phyloP scores from a whole-genome alignment of 2,329 filamentous ascomycete genomes.

The Scortechinia acanthostroma region DNA sequence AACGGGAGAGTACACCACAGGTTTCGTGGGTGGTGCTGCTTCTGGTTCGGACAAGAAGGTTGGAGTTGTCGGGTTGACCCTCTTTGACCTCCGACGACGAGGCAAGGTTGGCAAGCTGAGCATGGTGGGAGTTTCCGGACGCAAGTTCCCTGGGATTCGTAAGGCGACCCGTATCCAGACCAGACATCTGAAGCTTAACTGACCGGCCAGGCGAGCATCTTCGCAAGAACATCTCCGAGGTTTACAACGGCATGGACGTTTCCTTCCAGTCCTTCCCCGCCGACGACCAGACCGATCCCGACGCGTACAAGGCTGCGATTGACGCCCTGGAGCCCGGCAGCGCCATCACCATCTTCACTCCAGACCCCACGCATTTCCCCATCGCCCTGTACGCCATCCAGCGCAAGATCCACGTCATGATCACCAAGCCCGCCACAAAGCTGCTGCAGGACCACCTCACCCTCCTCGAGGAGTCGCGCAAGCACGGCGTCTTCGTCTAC shows the following conservation, averaged over 20 bases:
- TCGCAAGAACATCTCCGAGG: constrained; percentile 76
- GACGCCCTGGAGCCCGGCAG: constrained; percentile 75
- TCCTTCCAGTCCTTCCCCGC: constrained; percentile 78
- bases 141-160: constrained; percentile 88
- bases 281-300: constrained; percentile 66
- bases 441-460: constrained; percentile 71
- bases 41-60: constrained; percentile 93
- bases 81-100: constrained; percentile 81
- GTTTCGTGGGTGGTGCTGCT: constrained; percentile 77
- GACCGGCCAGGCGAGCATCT: constrained; percentile 69
- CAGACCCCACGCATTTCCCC: constrained; percentile 84
- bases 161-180: too few relatives aligned
- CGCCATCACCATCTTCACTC: constrained; percentile 92
- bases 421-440: constrained; percentile 92
- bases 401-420: constrained; percentile 78
- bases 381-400: constrained; percentile 90
- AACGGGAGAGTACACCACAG: constrained; percentile 94
- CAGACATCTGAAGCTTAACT: constrained; percentile 4
- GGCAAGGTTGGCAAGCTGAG: constrained; percentile 80
- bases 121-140: constrained; percentile 85
- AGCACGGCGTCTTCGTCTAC: constrained; percentile 79
- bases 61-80: constrained; percentile 80
- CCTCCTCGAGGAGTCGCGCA: constrained; percentile 65
- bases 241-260: constrained; percentile 83
- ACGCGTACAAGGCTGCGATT: constrained; percentile 83